Base-by-base conservation (phyloP, 768 basidiomycete species). In the Coprinellus micaceus region DNA sequence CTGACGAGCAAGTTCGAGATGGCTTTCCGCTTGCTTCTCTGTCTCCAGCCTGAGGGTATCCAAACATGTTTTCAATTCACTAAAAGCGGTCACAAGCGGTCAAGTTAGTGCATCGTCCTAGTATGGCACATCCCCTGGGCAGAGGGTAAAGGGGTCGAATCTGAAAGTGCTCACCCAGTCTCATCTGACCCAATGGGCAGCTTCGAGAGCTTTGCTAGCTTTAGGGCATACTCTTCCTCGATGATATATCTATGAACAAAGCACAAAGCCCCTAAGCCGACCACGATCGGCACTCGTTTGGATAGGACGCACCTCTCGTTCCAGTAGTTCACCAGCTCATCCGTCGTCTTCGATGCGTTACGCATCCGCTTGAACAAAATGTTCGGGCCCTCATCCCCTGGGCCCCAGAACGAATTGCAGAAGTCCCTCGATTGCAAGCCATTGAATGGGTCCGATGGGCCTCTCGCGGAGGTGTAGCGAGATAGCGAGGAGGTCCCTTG, bases 371-470 rank as follows among this genome's bases (percentile, higher is more conserved):
- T 86, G 67, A 93, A 88, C 58, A 98, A 79, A 43, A 94, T 89
- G 61, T 94, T 91, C 52, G 91, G 90, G 2, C 94, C 94, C 39
- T 81, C 85, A 72, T 96, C 94, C 22, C 82, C 84, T 10, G 76
- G 64, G 4, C 93, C 93, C 97, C 97, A 98, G 73, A 98, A 98
- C 0, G 92, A 85, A 71, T 98, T 99, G 73, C 94, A 98, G 70
- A 93, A 97, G 70, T 96, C 92, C 22, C 70, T 67, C 6, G 71
- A 74, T 36, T 58, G 53, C 49, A 60, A 71, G 5, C 74, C 72
- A 53, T 74, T 69, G 60, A 69, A 83, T 62, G 52, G 76, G 78
- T 67, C 83, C 73, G 64, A 59, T 33, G 78, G 75, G 36, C 80
- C 78, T 22, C 77, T 72, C 37, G 78, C 71, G 25, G 81, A 74